phyloP scores from a whole-genome alignment of 2,329 filamentous ascomycete species.

The Penicillium sp. region DNA sequence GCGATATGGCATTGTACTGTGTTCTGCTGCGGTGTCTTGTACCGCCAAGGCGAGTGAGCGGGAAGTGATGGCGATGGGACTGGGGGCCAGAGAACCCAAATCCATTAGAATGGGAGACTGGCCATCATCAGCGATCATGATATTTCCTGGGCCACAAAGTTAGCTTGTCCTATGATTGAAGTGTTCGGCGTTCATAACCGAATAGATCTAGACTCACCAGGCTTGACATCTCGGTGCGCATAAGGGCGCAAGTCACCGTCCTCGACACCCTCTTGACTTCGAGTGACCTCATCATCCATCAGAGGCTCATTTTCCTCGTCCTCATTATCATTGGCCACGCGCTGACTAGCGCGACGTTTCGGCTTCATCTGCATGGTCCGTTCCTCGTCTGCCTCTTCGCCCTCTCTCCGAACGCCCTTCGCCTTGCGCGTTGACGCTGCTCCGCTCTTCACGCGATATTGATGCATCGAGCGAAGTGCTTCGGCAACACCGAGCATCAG shows the following conservation, averaged over 20 bases:
- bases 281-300: conserved; percentile 72
- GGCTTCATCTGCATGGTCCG: conserved; percentile 38
- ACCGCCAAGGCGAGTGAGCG: conserved; percentile 85
- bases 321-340: conserved; percentile 62
- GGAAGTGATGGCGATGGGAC: conserved; percentile 83
- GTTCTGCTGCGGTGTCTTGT: conserved; percentile 91
- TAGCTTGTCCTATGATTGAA: neutral
- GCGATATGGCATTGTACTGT: conserved; percentile 97
- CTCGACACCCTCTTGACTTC: conserved; percentile 63
- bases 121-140: conserved; percentile 95
- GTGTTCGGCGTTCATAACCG: neutral
- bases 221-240: conserved; percentile 95
- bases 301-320: conserved; percentile 77
- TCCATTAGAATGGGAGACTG: conserved; percentile 93
- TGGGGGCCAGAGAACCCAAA: conserved; percentile 82
- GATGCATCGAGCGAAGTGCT: conserved; percentile 85
- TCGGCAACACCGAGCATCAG: conserved; percentile 89
- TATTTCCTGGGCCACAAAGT: conserved; percentile 61
- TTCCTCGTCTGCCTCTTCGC: conserved; percentile 52
- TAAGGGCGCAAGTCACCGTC: conserved; percentile 73
- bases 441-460: conserved; percentile 65
- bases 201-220: conserved; percentile 56
- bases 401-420: conserved; percentile 54
- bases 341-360: conserved; percentile 44
- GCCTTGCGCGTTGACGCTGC: conserved; percentile 54